Percentiles rank a stretch among this genome's conserved stretches.
phyloP scores from a whole-genome alignment of 495 filamentous ascomycete species.

The Xylaria curta region DNA sequence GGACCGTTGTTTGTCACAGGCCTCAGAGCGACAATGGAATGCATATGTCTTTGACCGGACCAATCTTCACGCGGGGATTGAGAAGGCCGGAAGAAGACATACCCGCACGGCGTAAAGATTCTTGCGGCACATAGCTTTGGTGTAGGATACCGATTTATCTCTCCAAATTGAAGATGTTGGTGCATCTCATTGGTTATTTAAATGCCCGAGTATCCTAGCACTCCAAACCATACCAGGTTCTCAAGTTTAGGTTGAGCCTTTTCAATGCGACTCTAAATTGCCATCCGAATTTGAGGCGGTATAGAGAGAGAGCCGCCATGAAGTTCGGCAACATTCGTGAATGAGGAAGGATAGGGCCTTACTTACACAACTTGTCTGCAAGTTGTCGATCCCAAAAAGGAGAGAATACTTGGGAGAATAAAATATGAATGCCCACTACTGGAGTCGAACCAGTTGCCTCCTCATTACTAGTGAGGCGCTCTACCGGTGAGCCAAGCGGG shows the following conservation, averaged over 20 bases:
- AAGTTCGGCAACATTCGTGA: background rate
- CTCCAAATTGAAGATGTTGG: background rate
- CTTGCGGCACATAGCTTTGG: background rate
- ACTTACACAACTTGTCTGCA: too few relatives aligned
- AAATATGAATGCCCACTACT: conserved; percentile 12
- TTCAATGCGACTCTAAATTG: too few relatives aligned
- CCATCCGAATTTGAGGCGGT: too few relatives aligned
- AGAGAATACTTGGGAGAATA: background rate
- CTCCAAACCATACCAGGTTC: background rate
- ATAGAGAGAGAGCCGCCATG: background rate
- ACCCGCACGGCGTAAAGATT: background rate
- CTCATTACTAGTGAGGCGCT: conserved; percentile 28
- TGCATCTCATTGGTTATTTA: background rate
- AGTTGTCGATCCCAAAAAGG: background rate
- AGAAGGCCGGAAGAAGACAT: conserved; percentile 3
- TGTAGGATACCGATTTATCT: background rate
- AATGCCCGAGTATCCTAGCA: background rate
- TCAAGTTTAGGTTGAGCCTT: too few relatives aligned
- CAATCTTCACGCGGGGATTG: background rate
- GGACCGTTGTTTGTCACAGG: background rate
- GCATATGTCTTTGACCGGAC: background rate
- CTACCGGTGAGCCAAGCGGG: conserved; percentile 26
- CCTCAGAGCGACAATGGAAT: background rate
- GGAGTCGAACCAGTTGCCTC: conserved; percentile 24
- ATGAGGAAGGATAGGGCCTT: background rate